phyloP scores from a whole-genome alignment of 768 basidiomycete genomes.

The Rhizopogon roseolus region DNA sequence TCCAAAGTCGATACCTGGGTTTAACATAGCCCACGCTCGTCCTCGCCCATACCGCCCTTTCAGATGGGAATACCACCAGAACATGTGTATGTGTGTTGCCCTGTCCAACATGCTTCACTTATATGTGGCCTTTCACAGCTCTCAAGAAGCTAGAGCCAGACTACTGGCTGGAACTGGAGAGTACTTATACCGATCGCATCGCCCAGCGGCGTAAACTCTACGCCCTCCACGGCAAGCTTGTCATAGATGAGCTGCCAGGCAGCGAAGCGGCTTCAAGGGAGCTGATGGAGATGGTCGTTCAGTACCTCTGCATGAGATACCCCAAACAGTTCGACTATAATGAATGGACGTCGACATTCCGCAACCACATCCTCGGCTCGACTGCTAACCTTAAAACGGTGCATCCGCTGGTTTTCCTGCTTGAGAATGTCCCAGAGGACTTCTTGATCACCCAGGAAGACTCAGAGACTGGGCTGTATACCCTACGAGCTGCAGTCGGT shows the following conservation, averaged over 20 bases:
- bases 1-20: slow-evolving; percentile 36
- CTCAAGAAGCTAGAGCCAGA: slow-evolving; percentile 46
- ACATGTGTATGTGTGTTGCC: slow-evolving; percentile 37
- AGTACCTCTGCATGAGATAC: slow-evolving; percentile 53
- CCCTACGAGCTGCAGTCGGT: slow-evolving; percentile 39
- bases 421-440: slow-evolving; percentile 51
- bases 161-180: slow-evolving; percentile 55
- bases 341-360: slow-evolving; percentile 29
- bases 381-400: slow-evolving; percentile 21
- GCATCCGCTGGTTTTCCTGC: slow-evolving; percentile 37
- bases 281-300: slow-evolving; percentile 51
- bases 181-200: slow-evolving; percentile 41
- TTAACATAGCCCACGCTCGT: slow-evolving; percentile 38
- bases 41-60: slow-evolving; percentile 53
- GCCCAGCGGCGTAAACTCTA: slow-evolving; percentile 37
- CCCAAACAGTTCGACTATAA: slow-evolving; percentile 45
- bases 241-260: slow-evolving; percentile 45
- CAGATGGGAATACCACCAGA: slow-evolving; percentile 52
- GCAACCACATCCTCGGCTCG: slow-evolving; percentile 37
- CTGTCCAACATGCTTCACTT: not conserved
- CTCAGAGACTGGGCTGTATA: slow-evolving; percentile 37
- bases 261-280: slow-evolving; percentile 46
- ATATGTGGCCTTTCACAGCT: slow-evolving; percentile 20
- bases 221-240: slow-evolving; percentile 30
- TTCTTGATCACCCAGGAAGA: slow-evolving; percentile 41